Conservation (phyloP, 805 yeast genomes). For the Wickerhamiella spandovensis region DNA sequence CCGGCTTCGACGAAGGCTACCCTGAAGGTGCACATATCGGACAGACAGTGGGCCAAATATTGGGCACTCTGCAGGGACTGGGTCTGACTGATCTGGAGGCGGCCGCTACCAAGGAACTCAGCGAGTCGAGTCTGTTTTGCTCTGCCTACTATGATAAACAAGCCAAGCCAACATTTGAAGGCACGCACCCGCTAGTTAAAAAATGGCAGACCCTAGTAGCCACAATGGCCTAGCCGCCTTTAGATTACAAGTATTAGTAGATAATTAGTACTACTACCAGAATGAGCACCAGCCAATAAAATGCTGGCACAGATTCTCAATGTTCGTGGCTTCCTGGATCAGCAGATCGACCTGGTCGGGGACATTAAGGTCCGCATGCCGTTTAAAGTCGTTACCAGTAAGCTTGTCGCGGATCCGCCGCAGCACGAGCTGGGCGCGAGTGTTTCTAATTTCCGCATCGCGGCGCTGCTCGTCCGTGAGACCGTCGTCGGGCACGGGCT, state of each 20-base stretch:
- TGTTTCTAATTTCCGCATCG: constrained; percentile 38
- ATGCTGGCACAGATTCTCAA: constrained; percentile 91
- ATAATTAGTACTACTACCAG: constrained; percentile 42
- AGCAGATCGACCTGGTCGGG: constrained; percentile 86
- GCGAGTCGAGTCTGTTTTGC: constrained; percentile 44
- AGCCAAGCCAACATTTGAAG: constrained; percentile 18
- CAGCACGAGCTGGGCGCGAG: constrained; percentile 81
- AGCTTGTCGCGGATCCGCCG: constrained; percentile 83
- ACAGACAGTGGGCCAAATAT: constrained; percentile 44
- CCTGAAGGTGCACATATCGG: constrained; percentile 67
- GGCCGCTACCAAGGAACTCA: constrained; percentile 34
- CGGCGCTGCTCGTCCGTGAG: constrained; percentile 17
- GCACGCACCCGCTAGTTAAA: constrained; percentile 29
- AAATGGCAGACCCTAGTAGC: constrained; percentile 32
- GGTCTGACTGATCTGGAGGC: constrained; percentile 23
- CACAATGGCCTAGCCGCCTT: neutral
- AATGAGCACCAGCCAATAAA: constrained; percentile 99
- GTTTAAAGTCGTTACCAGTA: constrained; percentile 83
- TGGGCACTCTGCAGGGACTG: constrained; percentile 39
- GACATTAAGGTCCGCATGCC: constrained; percentile 56
- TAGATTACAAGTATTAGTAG: neutral
- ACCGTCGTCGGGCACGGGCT: constrained; percentile 9
- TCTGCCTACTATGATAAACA: constrained; percentile 38
- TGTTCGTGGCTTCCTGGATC: constrained; percentile 92
- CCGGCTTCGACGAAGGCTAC: constrained; percentile 72